Evolutionary conservation across 768 basidiomycete genomes (phyloP).

Genomic region (Suillus subaureus): DNA sequence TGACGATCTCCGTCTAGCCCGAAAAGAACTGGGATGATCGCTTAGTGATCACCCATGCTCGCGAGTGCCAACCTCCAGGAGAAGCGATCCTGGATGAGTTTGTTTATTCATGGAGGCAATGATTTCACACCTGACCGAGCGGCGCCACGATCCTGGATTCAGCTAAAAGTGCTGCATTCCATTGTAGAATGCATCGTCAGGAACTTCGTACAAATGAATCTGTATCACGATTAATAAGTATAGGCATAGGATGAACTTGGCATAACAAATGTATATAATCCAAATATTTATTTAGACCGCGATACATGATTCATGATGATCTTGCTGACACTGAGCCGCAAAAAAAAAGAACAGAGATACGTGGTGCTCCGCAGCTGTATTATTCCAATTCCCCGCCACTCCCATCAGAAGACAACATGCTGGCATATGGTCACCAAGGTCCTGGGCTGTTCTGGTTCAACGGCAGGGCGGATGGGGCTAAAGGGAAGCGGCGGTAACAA

Average conservation of each 20-base stretch:
- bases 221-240: neutral
- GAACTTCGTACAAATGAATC: neutral
- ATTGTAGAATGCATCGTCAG: neutral
- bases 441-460: neutral
- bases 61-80: neutral
- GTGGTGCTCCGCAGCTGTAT: neutral
- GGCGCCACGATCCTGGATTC: neutral
- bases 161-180: neutral
- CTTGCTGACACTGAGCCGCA: neutral
- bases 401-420: neutral
- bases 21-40: neutral
- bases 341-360: neutral
- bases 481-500: neutral
- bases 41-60: neutral
- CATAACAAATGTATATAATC: neutral
- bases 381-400: too few species aligned
- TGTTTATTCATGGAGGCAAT: neutral
- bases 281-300: neutral
- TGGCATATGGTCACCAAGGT: neutral
- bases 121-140: neutral
- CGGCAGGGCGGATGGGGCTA: neutral
- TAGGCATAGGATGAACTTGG: neutral
- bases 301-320: neutral
- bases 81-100: neutral
- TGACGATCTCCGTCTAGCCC: neutral